Percentiles rank a stretch among this genome's conserved stretches.
phyloP scores from a whole-genome alignment of 768 basidiomycete genomes.

The Termitomyces titanicus region DNA sequence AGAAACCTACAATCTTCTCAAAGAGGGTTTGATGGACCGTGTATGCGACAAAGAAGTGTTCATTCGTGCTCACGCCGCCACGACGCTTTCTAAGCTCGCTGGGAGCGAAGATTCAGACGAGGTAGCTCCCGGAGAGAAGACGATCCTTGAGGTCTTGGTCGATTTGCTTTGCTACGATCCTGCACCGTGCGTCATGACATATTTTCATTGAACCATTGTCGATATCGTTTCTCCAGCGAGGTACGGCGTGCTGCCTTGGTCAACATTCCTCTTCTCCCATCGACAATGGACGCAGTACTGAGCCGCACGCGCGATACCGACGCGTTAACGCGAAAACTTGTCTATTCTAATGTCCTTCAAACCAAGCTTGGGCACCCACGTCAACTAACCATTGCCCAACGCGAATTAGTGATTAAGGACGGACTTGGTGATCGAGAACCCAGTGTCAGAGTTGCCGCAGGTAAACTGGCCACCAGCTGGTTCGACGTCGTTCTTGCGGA shows the following conservation, averaged over 20 bases:
- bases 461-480: constrained; percentile 78
- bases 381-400: constrained; percentile 71
- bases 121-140: constrained; percentile 43
- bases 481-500: constrained; percentile 56
- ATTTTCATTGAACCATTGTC: neutral
- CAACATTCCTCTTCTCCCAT: constrained; percentile 61
- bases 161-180: constrained; percentile 72
- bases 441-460: constrained; percentile 76
- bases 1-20: constrained; percentile 70
- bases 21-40: constrained; percentile 70
- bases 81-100: constrained; percentile 76
- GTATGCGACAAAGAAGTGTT: constrained; percentile 80
- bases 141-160: constrained; percentile 62
- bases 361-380: constrained; percentile 58
- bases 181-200: constrained; percentile 46
- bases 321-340: constrained; percentile 69
- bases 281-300: constrained; percentile 66
- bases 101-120: constrained; percentile 64
- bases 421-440: constrained; percentile 90
- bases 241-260: constrained; percentile 89
- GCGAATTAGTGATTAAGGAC: constrained; percentile 81
- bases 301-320: constrained; percentile 85
- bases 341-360: constrained; percentile 68
- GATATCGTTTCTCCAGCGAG: constrained; percentile 47
- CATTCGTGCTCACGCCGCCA: constrained; percentile 81